Evolutionary conservation across 2,329 filamentous ascomycete genomes (phyloP).

Genomic region (Bipolaris victoriae): DNA sequence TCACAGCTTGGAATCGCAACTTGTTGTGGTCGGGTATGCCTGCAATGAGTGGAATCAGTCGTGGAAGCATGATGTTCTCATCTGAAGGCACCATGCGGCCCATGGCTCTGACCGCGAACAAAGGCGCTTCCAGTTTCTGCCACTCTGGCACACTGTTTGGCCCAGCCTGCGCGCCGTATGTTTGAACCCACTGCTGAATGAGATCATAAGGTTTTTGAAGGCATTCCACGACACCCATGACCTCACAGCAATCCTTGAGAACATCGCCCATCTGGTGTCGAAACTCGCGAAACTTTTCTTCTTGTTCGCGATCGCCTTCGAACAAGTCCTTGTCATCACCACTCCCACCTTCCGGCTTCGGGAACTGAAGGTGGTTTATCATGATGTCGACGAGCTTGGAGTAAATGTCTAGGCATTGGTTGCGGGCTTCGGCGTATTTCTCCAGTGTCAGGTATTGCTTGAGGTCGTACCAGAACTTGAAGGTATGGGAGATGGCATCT

Average conservation of each 20-base stretch:
- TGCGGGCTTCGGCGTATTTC: conserved; percentile 80
- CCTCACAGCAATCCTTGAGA: conserved; percentile 94
- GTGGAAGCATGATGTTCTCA: conserved; percentile 84
- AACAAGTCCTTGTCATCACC: conserved; percentile 83
- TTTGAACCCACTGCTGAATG: conserved; percentile 87
- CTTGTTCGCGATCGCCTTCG: conserved; percentile 91
- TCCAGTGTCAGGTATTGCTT: conserved; percentile 96
- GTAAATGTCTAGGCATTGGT: conserved; percentile 80
- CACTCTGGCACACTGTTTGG: conserved; percentile 83
- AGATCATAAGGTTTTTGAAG: conserved; percentile 84
- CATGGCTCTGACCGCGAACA: conserved; percentile 95
- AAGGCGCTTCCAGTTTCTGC: conserved; percentile 93
- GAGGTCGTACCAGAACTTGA: conserved; percentile 97
- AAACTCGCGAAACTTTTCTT: conserved; percentile 97
- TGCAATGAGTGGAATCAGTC: conserved; percentile 90
- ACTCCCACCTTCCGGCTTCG: conserved; percentile 71
- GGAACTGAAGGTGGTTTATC: conserved; percentile 88
- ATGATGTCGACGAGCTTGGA: conserved; percentile 91
- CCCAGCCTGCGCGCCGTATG: conserved; percentile 77
- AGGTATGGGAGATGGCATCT: conserved; percentile 92
- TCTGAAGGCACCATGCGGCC: conserved; percentile 93
- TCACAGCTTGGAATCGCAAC: conserved; percentile 96
- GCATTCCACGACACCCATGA: conserved; percentile 91
- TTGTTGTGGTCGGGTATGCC: conserved; percentile 97
- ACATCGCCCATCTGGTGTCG: conserved; percentile 97